These are phyloP conservation scores for Stemphylium lycopersici DNA, from an alignment of 2,329 filamentous ascomycete genomes.

Conservation along the genomic window DNA sequence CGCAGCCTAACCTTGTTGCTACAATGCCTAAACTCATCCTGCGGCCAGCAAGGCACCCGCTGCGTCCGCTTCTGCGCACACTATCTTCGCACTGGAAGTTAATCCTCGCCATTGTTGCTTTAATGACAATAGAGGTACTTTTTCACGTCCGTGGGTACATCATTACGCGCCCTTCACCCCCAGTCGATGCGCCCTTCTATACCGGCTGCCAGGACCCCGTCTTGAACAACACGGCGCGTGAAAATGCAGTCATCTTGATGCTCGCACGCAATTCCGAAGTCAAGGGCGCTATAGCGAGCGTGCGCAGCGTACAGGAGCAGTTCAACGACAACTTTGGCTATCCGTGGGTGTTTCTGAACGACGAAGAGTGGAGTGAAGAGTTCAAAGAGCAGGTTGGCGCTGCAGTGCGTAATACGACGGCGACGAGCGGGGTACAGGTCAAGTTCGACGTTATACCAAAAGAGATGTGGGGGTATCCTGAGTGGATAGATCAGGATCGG, in stretches of 20 bases:
- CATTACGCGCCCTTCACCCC: conserved; percentile 8
- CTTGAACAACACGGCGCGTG: conserved; percentile 61
- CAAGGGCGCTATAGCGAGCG: conserved; percentile 74
- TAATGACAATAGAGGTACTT: conserved; percentile 15
- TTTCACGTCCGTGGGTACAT: conserved; percentile 13
- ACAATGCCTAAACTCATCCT: conserved; percentile 1
- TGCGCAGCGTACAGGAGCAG: conserved; percentile 70
- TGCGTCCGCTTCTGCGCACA: neutral
- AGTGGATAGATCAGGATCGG: conserved; percentile 60
- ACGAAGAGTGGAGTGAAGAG: conserved; percentile 84
- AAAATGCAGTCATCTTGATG: conserved; percentile 86
- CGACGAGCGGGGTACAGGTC: conserved; percentile 58
- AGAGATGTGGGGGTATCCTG: conserved; percentile 84
- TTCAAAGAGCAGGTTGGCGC: conserved; percentile 80
- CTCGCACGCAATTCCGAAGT: conserved; percentile 90
- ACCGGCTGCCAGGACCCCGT: conserved; percentile 15
- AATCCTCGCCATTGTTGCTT: neutral
- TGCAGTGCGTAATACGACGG: conserved; percentile 71
- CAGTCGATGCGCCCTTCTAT: conserved; percentile 21
- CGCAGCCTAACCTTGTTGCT: neutral
- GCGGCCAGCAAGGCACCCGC: neutral
- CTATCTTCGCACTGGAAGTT: conserved; percentile 13
- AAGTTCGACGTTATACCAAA: conserved; percentile 83
- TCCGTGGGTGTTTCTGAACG: conserved; percentile 97
- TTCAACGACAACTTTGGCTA: conserved; percentile 99